Evolutionary conservation across 805 yeast genomes (phyloP), one percentile per base, ranked within the genome.

Genomic region (Zygoascus ofunaensis): DNA sequence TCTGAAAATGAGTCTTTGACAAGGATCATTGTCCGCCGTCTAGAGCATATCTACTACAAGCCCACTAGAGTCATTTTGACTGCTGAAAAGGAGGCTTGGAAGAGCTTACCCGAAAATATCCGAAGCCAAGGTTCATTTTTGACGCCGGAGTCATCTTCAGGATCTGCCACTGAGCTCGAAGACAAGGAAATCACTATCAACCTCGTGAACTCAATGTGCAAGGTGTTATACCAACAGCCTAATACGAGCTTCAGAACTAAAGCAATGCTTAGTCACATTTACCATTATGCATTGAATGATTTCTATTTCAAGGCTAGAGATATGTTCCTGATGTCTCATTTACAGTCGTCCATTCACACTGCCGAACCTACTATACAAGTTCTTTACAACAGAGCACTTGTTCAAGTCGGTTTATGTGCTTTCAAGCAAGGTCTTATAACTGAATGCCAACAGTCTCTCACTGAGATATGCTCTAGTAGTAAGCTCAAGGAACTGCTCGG

Each of bases 351-450:
- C 38, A 86, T 90, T 55, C 86, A 85, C 64, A 76, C 80, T 41
- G 82, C 94, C 28, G 97, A 90, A 57, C 78, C 94, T 28, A 69
- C 80, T 32, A 68, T 90, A 54, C 98, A 92, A 73, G 87, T 92
- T 45, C 73, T 87, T 56, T 92, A 87, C 75, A 92, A 92, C 74
- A 77, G 99, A 65, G 87, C 95, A 15, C 75, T 92, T 51, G 97
- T 87, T 50, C 98, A 92, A 68, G 76, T 94, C 51, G 99, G 98
- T 48, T 75, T 92, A 54, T 80, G 94, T 63, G 97, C 98, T 14
- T 92, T 92, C 80, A 80, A 95, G 64, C 67, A 76, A 42, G 97
- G 97, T 19, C 73, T 83, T 54, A 78, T 89, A 57, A 76, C 73
- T 55, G 97, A 92, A 62, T 73, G 92, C 46, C 94, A 86, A 65